Evolutionary conservation across 2,329 filamentous ascomycete species (phyloP).

Genomic region (Emmonsiellopsis sp.): DNA sequence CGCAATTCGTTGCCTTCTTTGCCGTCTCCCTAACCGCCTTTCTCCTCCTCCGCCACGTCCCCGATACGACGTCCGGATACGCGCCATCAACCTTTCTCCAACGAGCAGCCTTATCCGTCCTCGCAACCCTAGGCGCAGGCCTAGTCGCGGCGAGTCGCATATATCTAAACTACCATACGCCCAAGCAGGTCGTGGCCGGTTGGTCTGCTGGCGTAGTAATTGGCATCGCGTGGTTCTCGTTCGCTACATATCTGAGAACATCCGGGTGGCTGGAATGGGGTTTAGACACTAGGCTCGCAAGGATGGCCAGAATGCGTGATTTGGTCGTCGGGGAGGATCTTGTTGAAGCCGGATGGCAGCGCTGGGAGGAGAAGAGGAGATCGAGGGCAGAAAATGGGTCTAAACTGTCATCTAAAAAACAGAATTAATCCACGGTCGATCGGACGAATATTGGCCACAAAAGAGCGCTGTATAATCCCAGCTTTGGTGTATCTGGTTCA

Average conservation of each 20-base stretch:
- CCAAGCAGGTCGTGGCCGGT: constrained; percentile 77
- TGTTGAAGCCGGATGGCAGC: constrained; percentile 85
- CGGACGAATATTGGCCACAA: too few relatives aligned
- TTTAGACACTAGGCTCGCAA: constrained; percentile 55
- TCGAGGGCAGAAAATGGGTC: constrained; percentile 15
- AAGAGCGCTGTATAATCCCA: too few relatives aligned
- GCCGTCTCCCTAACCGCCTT: constrained; percentile 75
- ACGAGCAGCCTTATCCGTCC: constrained; percentile 48
- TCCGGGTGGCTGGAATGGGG: constrained; percentile 63
- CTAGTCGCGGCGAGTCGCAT: constrained; percentile 72
- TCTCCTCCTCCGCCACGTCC: constrained; percentile 68
- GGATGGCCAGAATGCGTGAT: constrained; percentile 66
- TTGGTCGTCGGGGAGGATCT: constrained; percentile 80
- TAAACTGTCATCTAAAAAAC: not conserved
- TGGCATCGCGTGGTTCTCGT: constrained; percentile 68
- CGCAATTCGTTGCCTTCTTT: constrained; percentile 92
- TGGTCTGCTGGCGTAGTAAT: constrained; percentile 59
- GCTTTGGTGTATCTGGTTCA: too few relatives aligned
- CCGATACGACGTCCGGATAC: constrained; percentile 24
- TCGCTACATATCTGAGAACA: constrained; percentile 57
- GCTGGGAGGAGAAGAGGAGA: constrained; percentile 58
- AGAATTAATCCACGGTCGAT: not conserved
- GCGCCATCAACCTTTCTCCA: constrained; percentile 40
- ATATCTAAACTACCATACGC: constrained; percentile 89
- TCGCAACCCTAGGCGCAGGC: constrained; percentile 52